Base-by-base conservation (phyloP, 345 rosid species). In the Gossypium sturtianum region DNA sequence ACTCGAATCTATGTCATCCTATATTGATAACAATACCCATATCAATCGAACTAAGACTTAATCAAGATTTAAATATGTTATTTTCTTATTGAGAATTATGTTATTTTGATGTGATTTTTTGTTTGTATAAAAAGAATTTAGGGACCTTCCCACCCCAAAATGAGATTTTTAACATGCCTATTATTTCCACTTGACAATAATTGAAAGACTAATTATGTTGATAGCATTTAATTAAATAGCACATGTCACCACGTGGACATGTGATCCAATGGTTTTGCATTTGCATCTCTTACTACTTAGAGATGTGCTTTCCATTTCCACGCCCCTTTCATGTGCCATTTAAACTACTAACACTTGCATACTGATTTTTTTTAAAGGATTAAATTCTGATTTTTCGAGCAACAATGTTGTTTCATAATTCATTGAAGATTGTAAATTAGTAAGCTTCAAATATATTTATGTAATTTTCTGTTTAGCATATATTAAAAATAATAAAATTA, bases 211-310 rank as follows among this genome's bases (percentile, higher is more conserved):
- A 48, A 48, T 48, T 48, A 16, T 16, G 58, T 68, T 16, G 45
- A 69, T 23, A 27, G 59, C 43, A 44, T 66, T 66, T 43, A 68
- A 25, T 48, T 9, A 69, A 17, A 27, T 29, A 51, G 73, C 59
- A 69, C 73, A 51, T 69, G 72, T 69, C 17, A 27, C 25, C 73
- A 69, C 27, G 73, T 69, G 72, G 23, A 51, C 73, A 51, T 69
- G 73, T 51, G 73, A 51, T 69, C 72, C 73, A 51, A 51, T 29
- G 59, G 44, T 17, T 17, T 4, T 34, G 54, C 71, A 12, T 17
- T 49, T 48, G 58, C 22, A 13, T 22, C 53, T 3, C 38, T 47
- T 67, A 2, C 9, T 23, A 66, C 29, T 44, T 4, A 20, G n/a
- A 44, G 34, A 12, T 9, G 3, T 11, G n/a, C 9, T 23, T 45